Evolutionary conservation across 345 rosid species (phyloP).

Genomic region (Eucalyptus microcorys): DNA sequence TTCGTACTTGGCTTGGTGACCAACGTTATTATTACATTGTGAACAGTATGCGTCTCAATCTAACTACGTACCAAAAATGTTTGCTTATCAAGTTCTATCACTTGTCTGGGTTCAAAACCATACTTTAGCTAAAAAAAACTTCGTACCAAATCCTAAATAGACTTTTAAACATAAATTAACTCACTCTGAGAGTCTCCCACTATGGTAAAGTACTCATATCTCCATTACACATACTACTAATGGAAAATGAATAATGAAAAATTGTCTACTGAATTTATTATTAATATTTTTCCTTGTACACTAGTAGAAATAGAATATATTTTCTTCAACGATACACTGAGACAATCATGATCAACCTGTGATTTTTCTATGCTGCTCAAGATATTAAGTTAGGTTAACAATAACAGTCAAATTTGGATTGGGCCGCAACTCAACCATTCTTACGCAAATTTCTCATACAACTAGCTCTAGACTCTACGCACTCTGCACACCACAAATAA

Average conservation of each 20-base stretch:
- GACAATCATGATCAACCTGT: background rate
- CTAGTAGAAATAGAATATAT: background rate
- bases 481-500: background rate
- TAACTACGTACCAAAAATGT: background rate
- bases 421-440: background rate
- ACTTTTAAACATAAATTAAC: background rate
- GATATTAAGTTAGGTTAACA: background rate
- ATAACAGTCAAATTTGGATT: background rate
- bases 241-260: too few relatives aligned
- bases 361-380: background rate
- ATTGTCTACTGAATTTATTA: too few relatives aligned
- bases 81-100: background rate
- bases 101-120: background rate
- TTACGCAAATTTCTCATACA: background rate
- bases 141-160: background rate
- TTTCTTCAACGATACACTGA: background rate
- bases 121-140: background rate
- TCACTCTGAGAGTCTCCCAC: background rate
- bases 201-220: background rate
- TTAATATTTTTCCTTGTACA: too few relatives aligned
- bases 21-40: background rate
- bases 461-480: background rate
- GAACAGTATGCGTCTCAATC: background rate
- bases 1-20: too few relatives aligned
- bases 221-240: too few relatives aligned